Evolutionary conservation across 2,329 filamentous ascomycete species (phyloP), one percentile per base, ranked within the genome.

Genomic region (Colletotrichum tanaceti): DNA sequence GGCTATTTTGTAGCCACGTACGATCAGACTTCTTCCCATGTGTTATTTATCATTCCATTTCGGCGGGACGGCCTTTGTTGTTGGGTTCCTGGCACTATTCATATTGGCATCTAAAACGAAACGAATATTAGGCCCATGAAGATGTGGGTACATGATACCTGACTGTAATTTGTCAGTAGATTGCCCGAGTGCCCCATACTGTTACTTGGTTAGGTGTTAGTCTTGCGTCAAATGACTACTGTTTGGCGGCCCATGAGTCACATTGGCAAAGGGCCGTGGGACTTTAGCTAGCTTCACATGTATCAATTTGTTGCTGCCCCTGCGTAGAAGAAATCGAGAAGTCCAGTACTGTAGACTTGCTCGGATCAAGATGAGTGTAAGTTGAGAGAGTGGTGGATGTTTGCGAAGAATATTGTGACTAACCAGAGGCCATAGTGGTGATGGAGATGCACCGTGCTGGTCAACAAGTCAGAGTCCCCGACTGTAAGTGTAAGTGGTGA

Each of bases 121-220:
- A 32, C 14, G 47, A 58, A 7, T 49, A 10, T 18, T 10, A 4
- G 54, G 53, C 28, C 47, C 20, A 68, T 28, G 65, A 65, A 54
- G 41, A 55, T 24, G 49, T 35, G 46, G 28, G 20, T 54, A 54
- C 46, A 49, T 18, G 14, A 18, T 44, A 47, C 6, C 22, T 57
- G 53, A 59, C 53, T 64, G 46, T 64, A 58, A 58, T 59, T 53
- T 64, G 54, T 58, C 32, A 24, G 64, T 13, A n/a, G 60, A 22
- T 55, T 22, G 7, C 58, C 39, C 35, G 50, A n/a, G 28, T 61
- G 20, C 54, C 52, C 47, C 24, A 22, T 14, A n/a, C 6, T 43
- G 39, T 43, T 14, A 24, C 24, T 24, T 52, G 14, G 5, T 58
- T 9, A 43, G 43, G 18, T 50, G 11, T 10, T 24, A 24, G 24